These are phyloP conservation scores for Deinandra increscens DNA, from an alignment of 129 eudicot species.

Conservation along the genomic window DNA sequence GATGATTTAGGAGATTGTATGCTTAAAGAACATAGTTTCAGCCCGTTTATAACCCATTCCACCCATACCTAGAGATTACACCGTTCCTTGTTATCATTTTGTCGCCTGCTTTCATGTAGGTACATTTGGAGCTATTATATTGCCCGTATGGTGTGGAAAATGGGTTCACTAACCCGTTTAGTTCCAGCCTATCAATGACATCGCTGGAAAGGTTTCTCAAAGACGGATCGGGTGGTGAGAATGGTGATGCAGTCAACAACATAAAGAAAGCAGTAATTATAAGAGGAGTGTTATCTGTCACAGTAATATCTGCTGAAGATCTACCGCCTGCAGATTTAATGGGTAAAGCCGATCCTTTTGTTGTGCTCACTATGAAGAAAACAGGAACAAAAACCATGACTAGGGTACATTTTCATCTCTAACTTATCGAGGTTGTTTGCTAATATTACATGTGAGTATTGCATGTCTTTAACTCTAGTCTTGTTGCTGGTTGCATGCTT, in stretches of 20 bases:
- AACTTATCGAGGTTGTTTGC: neutral
- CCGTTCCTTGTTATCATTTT: constrained; percentile 8
- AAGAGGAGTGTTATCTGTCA: constrained; percentile 88
- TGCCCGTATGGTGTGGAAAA: constrained; percentile 59
- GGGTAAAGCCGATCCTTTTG: constrained; percentile 96
- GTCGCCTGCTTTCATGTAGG: constrained; percentile 40
- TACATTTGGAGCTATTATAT: constrained; percentile 89
- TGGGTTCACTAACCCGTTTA: constrained; percentile 72
- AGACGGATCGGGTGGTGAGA: constrained; percentile 46
- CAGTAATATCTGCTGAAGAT: constrained; percentile 87
- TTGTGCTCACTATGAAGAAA: constrained; percentile 75
- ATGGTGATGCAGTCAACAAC: constrained; percentile 37
- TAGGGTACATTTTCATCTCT: constrained; percentile 46
- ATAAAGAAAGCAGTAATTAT: constrained; percentile 51
- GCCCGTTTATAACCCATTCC: neutral
- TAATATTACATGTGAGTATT: neutral
- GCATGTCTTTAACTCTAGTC: neutral
- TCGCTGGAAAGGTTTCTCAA: constrained; percentile 71
- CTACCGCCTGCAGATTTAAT: constrained; percentile 76
- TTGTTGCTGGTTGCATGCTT: neutral
- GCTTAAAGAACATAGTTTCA: neutral
- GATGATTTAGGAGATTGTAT: neutral
- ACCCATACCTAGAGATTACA: neutral
- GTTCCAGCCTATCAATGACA: constrained; percentile 56
- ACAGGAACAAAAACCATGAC: constrained; percentile 67